phyloP scores from a whole-genome alignment of 2,329 filamentous ascomycete genomes.

The Cladophialophora psammophila region DNA sequence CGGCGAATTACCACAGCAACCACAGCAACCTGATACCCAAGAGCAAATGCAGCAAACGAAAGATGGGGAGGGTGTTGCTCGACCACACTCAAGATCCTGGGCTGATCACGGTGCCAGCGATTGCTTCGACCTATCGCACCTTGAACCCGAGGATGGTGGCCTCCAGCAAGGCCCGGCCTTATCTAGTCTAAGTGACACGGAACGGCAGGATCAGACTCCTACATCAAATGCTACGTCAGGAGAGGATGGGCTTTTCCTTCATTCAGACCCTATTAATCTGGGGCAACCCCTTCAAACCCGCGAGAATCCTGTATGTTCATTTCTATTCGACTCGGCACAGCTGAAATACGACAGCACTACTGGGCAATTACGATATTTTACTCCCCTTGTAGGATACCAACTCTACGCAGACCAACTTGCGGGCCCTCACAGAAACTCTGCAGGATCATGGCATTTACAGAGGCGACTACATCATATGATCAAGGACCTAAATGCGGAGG shows the following conservation, averaged over 20 bases:
- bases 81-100: background rate
- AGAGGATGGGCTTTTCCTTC: background rate
- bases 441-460: constrained; percentile 3
- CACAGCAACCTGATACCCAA: background rate
- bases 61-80: background rate
- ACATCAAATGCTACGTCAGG: background rate
- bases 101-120: background rate
- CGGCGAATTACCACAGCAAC: constrained; percentile 3
- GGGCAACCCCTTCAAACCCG: background rate
- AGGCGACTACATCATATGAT: constrained; percentile 5
- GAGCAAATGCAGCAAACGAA: background rate
- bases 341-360: constrained; percentile 5
- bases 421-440: background rate
- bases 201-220: background rate
- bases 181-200: background rate
- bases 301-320: background rate
- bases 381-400: background rate
- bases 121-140: background rate
- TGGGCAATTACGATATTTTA: background rate
- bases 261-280: background rate
- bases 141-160: background rate
- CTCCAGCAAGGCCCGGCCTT: background rate
- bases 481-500: background rate
- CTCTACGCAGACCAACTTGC: background rate
- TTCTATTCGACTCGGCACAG: background rate